Base-by-base conservation (phyloP, 2,329 filamentous ascomycete species). In the Chaetoscypha palmicola region DNA sequence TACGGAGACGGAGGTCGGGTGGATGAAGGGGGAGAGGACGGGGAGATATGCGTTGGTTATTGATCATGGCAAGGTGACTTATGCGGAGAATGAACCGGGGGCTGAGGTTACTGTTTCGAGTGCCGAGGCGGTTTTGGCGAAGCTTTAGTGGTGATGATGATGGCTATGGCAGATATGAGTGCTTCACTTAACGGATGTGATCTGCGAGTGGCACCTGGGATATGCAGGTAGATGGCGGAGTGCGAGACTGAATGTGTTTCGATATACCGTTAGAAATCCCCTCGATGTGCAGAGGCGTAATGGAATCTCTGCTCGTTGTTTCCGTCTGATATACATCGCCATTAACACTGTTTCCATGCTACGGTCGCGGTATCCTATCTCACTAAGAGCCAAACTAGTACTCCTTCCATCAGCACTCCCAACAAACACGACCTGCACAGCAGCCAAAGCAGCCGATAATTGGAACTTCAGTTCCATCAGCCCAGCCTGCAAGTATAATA, bases 11-110 rank as follows among this genome's bases (percentile, higher is more conserved):
- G 70, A 71, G 51, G 66, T 82, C 53, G 81, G 77, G 54, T 86
- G 81, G 80, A 71, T 69, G 47, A 67, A 70, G 21, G 73, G 70
- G 16, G 78, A 77, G 46, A 72, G 81, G 44, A 82, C 79, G 48
- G 76, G 72, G 39, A 69, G 81, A 50, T 86, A 78, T 66, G 82
- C 78, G 37, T 71, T 86, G 63, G 64, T 85, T 51, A 71, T 85
- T 52, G 81, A 82, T 62, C 68, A 85, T 58, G 81, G 81, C 49
- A 83, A 79, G 64, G 68, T 86, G 57, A 72, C 64, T 53, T 84
- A 85, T 62, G 78, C 79, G 21, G 80, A 81, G 66, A 77, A 74
- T 53, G 82, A 86, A 69, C 59, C 59, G 23, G 53, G 49, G 33
- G 49, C 50, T 19, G 55, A 58, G n/a, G 51, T 62, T 8, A 48